Evolutionary conservation across 139 green algal species (phyloP).

Genomic region (Eudorina sp.): DNA sequence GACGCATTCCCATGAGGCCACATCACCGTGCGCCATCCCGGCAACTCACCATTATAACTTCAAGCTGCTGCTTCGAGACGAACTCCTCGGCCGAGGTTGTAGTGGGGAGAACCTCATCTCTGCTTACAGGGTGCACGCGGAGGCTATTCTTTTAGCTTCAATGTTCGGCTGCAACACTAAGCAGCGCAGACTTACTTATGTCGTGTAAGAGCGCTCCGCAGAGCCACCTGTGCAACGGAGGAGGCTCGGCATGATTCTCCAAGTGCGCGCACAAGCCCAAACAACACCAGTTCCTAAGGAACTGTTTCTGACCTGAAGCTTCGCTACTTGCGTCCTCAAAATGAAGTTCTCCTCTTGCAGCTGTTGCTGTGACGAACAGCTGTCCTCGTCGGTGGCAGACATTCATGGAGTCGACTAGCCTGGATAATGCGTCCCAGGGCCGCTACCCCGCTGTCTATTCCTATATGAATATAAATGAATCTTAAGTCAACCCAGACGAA

Average conservation of each 20-base stretch:
- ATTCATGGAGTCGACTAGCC: too few species aligned
- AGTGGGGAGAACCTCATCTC: not conserved
- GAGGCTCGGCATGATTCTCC: too few species aligned
- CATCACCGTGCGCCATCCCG: too few species aligned
- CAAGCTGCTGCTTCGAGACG: constrained; percentile 22
- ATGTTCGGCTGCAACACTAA: too few species aligned
- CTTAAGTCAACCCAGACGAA: not conserved
- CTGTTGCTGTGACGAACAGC: not conserved
- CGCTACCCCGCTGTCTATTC: too few species aligned
- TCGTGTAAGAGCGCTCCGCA: not conserved
- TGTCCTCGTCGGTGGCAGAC: not conserved
- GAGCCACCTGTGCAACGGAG: not conserved
- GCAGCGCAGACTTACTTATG: not conserved
- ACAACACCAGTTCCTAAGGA: not conserved
- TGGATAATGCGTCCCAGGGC: too few species aligned
- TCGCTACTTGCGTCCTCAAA: constrained; percentile 13
- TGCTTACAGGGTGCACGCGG: too few species aligned
- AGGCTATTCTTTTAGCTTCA: too few species aligned
- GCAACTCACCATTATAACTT: not conserved
- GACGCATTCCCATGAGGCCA: not conserved
- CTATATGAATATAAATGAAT: too few species aligned
- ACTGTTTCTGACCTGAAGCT: constrained; percentile 30
- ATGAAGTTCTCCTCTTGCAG: constrained; percentile 43
- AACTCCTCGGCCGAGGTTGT: not conserved
- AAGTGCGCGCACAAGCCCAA: too few species aligned